A percentile compares a stretch with the other conserved stretches of the same genome.
Conservation (phyloP, 345 rosid species). For the Acer yangbiense region DNA sequence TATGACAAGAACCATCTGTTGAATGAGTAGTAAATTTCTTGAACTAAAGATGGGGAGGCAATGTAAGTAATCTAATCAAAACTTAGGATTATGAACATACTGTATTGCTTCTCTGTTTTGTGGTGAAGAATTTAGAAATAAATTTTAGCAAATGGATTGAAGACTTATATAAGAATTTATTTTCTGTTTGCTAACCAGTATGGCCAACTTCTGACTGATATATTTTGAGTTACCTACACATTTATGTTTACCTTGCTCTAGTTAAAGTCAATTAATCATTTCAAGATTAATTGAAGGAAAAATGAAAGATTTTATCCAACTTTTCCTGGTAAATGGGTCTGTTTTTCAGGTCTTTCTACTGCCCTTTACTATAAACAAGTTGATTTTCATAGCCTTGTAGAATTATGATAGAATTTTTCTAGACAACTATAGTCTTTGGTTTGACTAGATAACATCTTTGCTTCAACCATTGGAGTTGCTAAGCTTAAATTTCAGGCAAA, state of each 20-base stretch:
- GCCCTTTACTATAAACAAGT: background rate
- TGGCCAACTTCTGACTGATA: background rate
- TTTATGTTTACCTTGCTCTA: background rate
- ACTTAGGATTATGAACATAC: constrained; percentile 5
- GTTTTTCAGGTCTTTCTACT: too few relatives aligned
- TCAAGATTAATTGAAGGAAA: background rate
- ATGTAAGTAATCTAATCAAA: background rate
- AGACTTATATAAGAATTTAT: background rate
- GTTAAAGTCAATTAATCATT: background rate
- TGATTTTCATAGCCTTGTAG: background rate
- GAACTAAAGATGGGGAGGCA: background rate
- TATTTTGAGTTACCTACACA: background rate
- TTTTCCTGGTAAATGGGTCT: too few relatives aligned
- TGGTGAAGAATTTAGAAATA: constrained; percentile 12
- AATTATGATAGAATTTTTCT: background rate
- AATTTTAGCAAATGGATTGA: background rate
- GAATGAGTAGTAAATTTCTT: too few relatives aligned
- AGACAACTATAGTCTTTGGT: background rate
- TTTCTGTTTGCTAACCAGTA: background rate
- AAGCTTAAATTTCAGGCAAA: constrained; percentile 1
- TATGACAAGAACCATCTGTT: too few relatives aligned
- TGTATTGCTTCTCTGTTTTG: background rate
- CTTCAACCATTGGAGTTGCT: background rate
- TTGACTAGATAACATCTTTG: constrained; percentile 1
- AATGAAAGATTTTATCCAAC: background rate